phyloP scores from a whole-genome alignment of 139 green algal species.

The Dunaliella sp. region DNA sequence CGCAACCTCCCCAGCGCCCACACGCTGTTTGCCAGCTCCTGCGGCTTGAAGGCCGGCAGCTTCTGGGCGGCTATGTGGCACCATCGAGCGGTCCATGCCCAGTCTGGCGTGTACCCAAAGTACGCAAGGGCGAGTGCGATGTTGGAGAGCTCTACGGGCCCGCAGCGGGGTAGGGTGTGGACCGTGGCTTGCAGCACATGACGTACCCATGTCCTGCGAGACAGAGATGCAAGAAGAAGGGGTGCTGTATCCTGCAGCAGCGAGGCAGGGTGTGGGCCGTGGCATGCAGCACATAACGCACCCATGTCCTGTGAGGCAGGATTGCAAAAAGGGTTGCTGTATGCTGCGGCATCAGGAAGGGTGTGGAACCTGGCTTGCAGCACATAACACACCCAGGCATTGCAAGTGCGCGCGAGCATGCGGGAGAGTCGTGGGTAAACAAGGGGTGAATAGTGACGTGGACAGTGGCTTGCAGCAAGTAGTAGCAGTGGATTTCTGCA shows the following conservation, averaged over 20 bases:
- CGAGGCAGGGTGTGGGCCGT: not conserved
- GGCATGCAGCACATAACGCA: not conserved
- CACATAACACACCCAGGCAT: not conserved
- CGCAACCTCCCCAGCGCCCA: constrained; percentile 21
- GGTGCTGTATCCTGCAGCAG: too few species aligned
- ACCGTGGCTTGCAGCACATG: not conserved
- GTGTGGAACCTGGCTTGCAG: not conserved
- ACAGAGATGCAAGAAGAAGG: too few species aligned
- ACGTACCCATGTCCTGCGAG: not conserved
- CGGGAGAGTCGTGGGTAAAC: too few species aligned
- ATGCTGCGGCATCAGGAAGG: not conserved
- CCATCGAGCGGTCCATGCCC: not conserved
- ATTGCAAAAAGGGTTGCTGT: too few species aligned
- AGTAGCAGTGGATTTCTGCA: too few species aligned
- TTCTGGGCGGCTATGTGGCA: not conserved
- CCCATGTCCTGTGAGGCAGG: not conserved
- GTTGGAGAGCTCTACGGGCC: not conserved
- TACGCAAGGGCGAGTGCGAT: not conserved
- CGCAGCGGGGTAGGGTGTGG: not conserved
- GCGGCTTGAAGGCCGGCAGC: not conserved
- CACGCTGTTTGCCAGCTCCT: constrained; percentile 19
- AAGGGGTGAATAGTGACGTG: too few species aligned
- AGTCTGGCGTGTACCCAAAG: not conserved
- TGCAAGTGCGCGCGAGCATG: too few species aligned
- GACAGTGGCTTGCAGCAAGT: too few species aligned